Evolutionary conservation across 805 yeast species (phyloP), one percentile per base, ranked within the genome.

Genomic region (Candida maesae): DNA sequence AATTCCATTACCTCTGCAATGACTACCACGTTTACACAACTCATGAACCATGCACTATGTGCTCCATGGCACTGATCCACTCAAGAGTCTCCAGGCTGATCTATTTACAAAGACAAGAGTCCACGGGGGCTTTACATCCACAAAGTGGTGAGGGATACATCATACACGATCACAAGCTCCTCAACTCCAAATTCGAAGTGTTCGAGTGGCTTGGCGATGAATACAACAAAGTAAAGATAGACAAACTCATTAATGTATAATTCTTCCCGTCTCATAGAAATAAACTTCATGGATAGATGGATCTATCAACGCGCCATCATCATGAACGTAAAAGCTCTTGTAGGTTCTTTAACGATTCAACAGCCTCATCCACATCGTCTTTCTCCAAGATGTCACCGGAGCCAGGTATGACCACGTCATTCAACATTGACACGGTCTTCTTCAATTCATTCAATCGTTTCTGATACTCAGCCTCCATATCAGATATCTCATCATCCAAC

Each of bases 11-110:
- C 56, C 69, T 93, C 3, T 90, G 98, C 57, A 74, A 82, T 26
- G 76, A 81, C 39, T 72, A 79, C 49, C 80, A 85, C 46, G 88
- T 93, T 0, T 88, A 84, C 56, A 84, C 95, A 1, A 84, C 96
- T 0, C 95, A 89, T 58, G 99, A 93, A 60, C 99, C 99, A 0
- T 93, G 99, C 55, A 76, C 87, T 0, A 93, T 91, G 97, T 93
- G 99, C 56, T 66, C 86, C 6, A 93, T 93, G 99, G 98, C 98
- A 0, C 67, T 93, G 30, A 81, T 90, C 10, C 99, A 93, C 59
- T 91, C 98, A 1, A 69, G 99, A 36, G 74, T 93, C 0, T 73
- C 78, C 13, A 68, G 88, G 38, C 64, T 91, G 25, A 65, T 85
- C 1, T 91, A 80, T 61, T 50, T 84, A 14, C 64, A 66, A 29